phyloP scores from a whole-genome alignment of 2,329 filamentous ascomycete genomes.

The Endoconidiophora polonica region DNA sequence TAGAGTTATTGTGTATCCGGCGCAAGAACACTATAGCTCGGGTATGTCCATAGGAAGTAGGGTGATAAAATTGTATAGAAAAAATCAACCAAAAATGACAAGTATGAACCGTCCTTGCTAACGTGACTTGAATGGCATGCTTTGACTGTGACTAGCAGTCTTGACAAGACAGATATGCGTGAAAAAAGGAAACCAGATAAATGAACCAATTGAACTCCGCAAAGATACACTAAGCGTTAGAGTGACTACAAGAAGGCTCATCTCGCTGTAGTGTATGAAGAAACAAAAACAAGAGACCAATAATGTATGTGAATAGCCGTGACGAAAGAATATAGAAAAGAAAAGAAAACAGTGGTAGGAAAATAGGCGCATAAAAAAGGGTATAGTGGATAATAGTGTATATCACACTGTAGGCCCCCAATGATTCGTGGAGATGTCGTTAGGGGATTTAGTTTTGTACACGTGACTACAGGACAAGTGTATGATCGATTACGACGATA shows the following conservation, averaged over 20 bases:
- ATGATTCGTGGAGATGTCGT: too few species aligned
- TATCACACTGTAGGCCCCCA: too few species aligned
- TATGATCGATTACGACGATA: too few species aligned
- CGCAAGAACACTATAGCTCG: constrained; percentile 3
- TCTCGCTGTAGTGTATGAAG: neutral
- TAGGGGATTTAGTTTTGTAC: too few species aligned
- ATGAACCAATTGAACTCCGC: neutral
- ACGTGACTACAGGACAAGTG: too few species aligned
- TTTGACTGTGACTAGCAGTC: neutral
- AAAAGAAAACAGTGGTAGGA: neutral
- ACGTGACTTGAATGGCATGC: neutral
- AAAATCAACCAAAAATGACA: neutral
- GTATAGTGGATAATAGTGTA: too few species aligned
- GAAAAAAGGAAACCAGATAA: neutral
- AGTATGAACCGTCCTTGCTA: constrained; percentile 6
- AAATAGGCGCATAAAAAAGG: neutral
- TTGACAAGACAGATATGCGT: neutral
- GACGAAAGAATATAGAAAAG: neutral
- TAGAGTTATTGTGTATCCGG: too few species aligned
- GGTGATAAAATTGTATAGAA: neutral
- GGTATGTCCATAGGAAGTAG: constrained; percentile 1
- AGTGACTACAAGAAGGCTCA: too few species aligned
- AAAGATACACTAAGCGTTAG: neutral
- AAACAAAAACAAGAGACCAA: neutral
- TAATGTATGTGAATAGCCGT: too few species aligned